phyloP scores from a whole-genome alignment of 768 basidiomycete genomes.

The Collybia nuda region DNA sequence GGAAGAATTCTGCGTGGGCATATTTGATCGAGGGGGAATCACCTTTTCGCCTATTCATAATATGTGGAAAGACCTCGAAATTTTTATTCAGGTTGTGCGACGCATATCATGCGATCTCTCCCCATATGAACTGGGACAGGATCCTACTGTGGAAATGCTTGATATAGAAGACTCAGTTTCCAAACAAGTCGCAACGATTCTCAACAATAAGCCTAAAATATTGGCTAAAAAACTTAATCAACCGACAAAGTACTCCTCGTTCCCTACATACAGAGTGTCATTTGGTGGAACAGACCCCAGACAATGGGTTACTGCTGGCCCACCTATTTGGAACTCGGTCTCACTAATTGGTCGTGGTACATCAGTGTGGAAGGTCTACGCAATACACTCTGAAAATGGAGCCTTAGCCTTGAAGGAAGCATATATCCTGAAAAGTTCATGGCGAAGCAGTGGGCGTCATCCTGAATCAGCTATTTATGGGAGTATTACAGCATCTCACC shows the following conservation, averaged over 20 bases:
- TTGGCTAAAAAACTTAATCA: too few relatives aligned
- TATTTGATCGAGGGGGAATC: conserved; percentile 29
- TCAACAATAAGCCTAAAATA: too few relatives aligned
- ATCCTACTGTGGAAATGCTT: conserved; percentile 14
- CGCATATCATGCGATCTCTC: conserved; percentile 15
- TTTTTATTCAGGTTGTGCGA: conserved; percentile 24
- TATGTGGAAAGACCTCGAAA: conserved; percentile 17
- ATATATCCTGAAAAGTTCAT: too few relatives aligned
- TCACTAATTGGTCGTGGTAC: conserved; percentile 16
- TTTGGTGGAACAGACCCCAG: conserved; percentile 5
- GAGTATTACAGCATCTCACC: too few relatives aligned
- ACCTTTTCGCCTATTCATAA: conserved; percentile 20
- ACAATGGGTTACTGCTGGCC: conserved; percentile 16
- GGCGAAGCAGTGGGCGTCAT: too few relatives aligned
- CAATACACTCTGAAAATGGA: too few relatives aligned
- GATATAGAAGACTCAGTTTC: not conserved
- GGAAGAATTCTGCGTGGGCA: conserved; percentile 24
- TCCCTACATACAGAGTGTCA: conserved; percentile 1
- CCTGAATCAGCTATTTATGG: too few relatives aligned
- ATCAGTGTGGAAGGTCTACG: conserved; percentile 7
- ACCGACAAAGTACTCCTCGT: not conserved
- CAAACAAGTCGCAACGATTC: not conserved
- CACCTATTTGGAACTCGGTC: conserved; percentile 16
- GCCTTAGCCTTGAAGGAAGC: too few relatives aligned
- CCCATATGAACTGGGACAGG: conserved; percentile 13